A percentile compares a stretch with the other conserved stretches of the same genome.
Evolutionary conservation across 768 basidiomycete genomes (phyloP).

Genomic region (Austroboletus festivus): DNA sequence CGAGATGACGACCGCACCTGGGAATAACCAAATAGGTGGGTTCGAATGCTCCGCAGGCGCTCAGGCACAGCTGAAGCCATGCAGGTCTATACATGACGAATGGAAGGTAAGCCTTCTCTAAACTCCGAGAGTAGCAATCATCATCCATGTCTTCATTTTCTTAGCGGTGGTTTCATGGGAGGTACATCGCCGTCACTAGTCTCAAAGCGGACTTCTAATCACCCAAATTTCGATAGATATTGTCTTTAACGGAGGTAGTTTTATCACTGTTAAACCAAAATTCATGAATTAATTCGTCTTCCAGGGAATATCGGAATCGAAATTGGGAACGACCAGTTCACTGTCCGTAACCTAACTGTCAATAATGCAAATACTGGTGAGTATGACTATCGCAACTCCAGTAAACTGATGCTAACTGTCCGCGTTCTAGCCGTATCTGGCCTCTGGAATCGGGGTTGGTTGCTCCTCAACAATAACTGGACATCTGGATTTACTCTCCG

Average conservation of each 20-base stretch:
- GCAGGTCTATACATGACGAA: slow-evolving; percentile 45
- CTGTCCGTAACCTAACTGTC: slow-evolving; percentile 55
- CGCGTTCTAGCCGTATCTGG: slow-evolving; percentile 21
- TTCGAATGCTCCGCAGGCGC: not conserved
- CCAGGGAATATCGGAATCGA: slow-evolving; percentile 34
- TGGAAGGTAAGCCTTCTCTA: slow-evolving; percentile 32
- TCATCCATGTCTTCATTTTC: not conserved
- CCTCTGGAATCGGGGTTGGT: slow-evolving; percentile 32
- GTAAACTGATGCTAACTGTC: not conserved
- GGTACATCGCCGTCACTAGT: slow-evolving; percentile 26
- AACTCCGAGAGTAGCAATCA: not conserved
- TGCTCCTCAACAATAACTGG: not conserved
- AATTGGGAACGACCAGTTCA: slow-evolving; percentile 46
- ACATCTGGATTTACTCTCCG: not conserved
- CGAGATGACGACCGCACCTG: slow-evolving; percentile 58
- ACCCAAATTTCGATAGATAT: slow-evolving; percentile 26
- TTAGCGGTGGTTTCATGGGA: slow-evolving; percentile 48
- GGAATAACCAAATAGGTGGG: slow-evolving; percentile 63
- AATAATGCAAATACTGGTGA: slow-evolving; percentile 44
- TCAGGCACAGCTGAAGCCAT: not conserved
- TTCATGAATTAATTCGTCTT: not conserved
- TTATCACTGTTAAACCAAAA: not conserved
- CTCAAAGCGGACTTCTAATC: not conserved
- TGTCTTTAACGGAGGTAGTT: slow-evolving; percentile 40
- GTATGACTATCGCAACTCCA: not conserved